Conservation (phyloP, 108 stramenopile genomes). For the Stephanodiscus minutulus region DNA sequence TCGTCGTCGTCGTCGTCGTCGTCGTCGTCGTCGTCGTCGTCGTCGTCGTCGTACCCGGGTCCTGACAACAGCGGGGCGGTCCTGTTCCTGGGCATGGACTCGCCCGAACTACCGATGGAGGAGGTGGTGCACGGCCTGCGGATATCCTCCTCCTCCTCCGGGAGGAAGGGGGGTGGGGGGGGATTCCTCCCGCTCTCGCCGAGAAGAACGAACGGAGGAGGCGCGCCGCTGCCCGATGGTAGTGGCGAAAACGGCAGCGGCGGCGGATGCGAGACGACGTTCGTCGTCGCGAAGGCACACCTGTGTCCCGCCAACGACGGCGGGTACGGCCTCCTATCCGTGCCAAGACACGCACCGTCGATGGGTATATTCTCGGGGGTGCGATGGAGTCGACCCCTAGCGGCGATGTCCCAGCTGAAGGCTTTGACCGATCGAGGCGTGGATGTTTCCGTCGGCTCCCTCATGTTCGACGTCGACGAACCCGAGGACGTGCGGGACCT, state of each 20-base stretch:
- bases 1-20: too few species aligned
- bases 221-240: neutral
- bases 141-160: constrained; percentile 31
- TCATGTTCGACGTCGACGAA: constrained; percentile 87
- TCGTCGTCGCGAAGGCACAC: constrained; percentile 39
- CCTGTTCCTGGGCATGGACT: constrained; percentile 87
- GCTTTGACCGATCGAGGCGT: constrained; percentile 74
- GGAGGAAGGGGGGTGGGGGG: neutral
- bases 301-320: constrained; percentile 85
- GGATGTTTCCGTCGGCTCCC: constrained; percentile 52
- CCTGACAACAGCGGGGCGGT: constrained; percentile 55
- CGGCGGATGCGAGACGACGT: neutral
- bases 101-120: constrained; percentile 73
- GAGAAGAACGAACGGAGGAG: neutral
- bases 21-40: neutral
- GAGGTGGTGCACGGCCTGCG: constrained; percentile 66
- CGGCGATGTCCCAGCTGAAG: constrained; percentile 81
- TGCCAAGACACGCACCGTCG: constrained; percentile 59
- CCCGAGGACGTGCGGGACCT: constrained; percentile 64
- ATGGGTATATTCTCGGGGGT: constrained; percentile 54
- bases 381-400: constrained; percentile 74
- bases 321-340: constrained; percentile 83
- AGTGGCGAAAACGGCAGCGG: neutral
- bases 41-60: neutral
- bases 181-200: neutral